Percentiles rank a stretch among this genome's conserved stretches.
phyloP scores from a whole-genome alignment of 2,329 filamentous ascomycete species.

The Chaetomiaceae sp. region DNA sequence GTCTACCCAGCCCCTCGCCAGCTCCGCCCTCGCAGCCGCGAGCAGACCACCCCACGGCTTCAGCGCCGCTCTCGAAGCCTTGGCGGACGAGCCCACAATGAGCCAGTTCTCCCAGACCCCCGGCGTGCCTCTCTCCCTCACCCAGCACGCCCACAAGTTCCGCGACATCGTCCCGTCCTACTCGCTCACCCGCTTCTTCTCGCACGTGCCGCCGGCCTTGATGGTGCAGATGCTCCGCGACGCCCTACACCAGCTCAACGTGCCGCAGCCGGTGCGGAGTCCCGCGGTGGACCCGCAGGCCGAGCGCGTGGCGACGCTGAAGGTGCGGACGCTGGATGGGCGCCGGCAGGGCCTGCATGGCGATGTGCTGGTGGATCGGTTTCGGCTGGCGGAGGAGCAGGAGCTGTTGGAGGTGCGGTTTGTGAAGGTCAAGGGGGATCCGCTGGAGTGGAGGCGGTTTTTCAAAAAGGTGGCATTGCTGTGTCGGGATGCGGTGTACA shows the following conservation, averaged over 20 bases:
- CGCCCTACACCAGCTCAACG: slow-evolving; percentile 78
- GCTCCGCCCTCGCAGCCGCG: slow-evolving; percentile 34
- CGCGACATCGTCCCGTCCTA: slow-evolving; percentile 86
- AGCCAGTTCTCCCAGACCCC: slow-evolving; percentile 79
- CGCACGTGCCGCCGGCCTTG: slow-evolving; percentile 67
- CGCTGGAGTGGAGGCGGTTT: slow-evolving; percentile 90
- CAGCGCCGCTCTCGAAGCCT: slow-evolving; percentile 49
- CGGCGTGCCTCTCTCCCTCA: slow-evolving; percentile 75
- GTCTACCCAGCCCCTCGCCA: slow-evolving; percentile 47
- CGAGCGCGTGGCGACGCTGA: slow-evolving; percentile 59
- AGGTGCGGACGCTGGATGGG: slow-evolving; percentile 70
- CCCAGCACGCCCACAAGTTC: slow-evolving; percentile 84
- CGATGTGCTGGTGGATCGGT: slow-evolving; percentile 68
- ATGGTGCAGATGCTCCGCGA: slow-evolving; percentile 77
- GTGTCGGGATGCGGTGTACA: slow-evolving; percentile 75
- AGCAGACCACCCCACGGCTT: slow-evolving; percentile 26
- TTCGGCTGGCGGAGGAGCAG: slow-evolving; percentile 51
- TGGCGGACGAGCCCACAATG: slow-evolving; percentile 83
- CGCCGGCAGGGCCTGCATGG: slow-evolving; percentile 69
- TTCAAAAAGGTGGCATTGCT: slow-evolving; percentile 93
- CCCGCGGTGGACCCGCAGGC: slow-evolving; percentile 41
- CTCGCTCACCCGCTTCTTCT: slow-evolving; percentile 88
- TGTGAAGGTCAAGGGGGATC: slow-evolving; percentile 91
- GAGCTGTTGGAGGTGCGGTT: slow-evolving; percentile 83
- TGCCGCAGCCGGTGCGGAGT: slow-evolving; percentile 57